phyloP scores from a whole-genome alignment of 176 grass and related monocot genomes.

The Elymus sibiricus region DNA sequence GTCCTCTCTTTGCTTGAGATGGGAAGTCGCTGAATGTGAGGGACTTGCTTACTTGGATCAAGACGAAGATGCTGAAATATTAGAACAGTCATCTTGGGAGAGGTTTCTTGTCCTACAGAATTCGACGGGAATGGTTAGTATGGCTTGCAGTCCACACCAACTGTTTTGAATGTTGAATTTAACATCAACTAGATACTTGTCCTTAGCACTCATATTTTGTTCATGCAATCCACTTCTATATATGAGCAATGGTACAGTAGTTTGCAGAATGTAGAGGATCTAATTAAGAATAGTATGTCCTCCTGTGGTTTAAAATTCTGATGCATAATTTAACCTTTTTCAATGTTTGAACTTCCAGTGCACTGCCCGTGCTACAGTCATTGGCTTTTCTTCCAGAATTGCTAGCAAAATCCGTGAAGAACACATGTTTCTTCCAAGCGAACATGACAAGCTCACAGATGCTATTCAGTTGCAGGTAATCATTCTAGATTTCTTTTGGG shows the following conservation, averaged over 20 bases:
- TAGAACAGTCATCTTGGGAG: conserved; percentile 67
- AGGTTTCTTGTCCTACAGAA: conserved; percentile 86
- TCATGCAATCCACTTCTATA: neutral
- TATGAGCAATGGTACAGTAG: neutral
- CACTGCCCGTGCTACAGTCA: conserved; percentile 60
- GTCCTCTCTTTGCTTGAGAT: conserved; percentile 84
- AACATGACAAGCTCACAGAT: conserved; percentile 61
- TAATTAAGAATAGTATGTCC: conserved; percentile 8
- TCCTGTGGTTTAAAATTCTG: conserved; percentile 4
- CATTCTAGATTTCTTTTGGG: conserved; percentile 23
- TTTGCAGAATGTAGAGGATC: neutral
- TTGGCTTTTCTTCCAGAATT: conserved; percentile 44
- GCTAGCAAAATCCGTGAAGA: conserved; percentile 37
- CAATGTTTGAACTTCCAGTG: conserved; percentile 63
- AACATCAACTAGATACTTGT: neutral
- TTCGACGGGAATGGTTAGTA: conserved; percentile 89
- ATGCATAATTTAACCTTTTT: conserved; percentile 21
- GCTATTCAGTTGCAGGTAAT: conserved; percentile 79
- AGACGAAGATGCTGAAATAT: conserved; percentile 32
- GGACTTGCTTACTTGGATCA: conserved; percentile 57
- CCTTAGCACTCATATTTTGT: conserved; percentile 4
- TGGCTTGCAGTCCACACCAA: neutral
- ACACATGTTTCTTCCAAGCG: conserved; percentile 36
- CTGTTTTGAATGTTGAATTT: conserved; percentile 8
- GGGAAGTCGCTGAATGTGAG: conserved; percentile 81